Conservation (phyloP, 805 yeast genomes). For the Torulaspora franciscae region DNA sequence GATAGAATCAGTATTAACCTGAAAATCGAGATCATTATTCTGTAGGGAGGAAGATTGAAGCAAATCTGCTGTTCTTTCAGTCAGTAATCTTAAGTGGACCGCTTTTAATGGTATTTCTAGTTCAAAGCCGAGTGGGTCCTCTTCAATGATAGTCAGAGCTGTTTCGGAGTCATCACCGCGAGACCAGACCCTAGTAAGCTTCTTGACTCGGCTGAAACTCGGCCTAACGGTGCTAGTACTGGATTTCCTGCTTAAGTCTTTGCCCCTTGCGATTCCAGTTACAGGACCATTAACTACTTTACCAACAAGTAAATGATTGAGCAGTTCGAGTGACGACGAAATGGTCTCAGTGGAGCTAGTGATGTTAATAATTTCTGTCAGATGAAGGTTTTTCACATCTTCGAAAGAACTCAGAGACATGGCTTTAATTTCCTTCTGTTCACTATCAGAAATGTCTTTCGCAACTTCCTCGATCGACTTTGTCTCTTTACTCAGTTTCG, state of each 20-base stretch:
- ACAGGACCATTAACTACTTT: constrained; percentile 3
- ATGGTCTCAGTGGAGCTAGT: constrained; percentile 32
- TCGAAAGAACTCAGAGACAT: constrained; percentile 15
- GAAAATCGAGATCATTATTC: constrained; percentile 26
- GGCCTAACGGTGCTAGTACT: constrained; percentile 19
- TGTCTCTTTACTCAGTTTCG: constrained; percentile 27
- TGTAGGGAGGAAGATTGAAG: constrained; percentile 54
- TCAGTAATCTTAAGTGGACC: constrained; percentile 50
- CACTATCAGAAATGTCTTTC: neutral
- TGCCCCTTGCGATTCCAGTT: constrained; percentile 1
- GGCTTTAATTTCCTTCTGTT: neutral
- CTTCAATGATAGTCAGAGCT: constrained; percentile 22
- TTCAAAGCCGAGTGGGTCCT: constrained; percentile 26
- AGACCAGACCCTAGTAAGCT: constrained; percentile 16
- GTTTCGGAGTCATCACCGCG: constrained; percentile 23
- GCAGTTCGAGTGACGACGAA: constrained; percentile 29
- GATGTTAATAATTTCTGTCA: constrained; percentile 22
- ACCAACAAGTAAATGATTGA: constrained; percentile 25
- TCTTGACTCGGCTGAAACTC: constrained; percentile 17
- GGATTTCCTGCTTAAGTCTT: constrained; percentile 18
- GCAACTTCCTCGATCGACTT: constrained; percentile 31
- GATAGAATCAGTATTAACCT: constrained; percentile 29
- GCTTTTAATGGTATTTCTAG: constrained; percentile 21
- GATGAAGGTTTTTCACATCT: constrained; percentile 20
- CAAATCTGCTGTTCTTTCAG: constrained; percentile 65